Evolutionary conservation across 805 yeast genomes (phyloP).

Genomic region (Cyberlindnera meyerae): DNA sequence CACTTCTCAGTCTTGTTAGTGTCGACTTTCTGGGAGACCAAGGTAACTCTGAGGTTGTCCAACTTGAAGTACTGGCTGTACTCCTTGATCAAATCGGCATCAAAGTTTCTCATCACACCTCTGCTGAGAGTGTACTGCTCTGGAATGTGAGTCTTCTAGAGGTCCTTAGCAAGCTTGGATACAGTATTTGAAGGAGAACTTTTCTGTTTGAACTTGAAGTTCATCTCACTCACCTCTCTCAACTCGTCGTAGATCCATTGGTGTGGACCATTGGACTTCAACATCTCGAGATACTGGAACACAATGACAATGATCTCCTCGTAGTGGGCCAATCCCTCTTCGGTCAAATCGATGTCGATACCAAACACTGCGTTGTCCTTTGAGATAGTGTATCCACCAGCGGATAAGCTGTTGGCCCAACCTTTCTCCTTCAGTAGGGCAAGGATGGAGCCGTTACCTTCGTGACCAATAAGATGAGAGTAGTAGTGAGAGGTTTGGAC

Average conservation of each 20-base stretch:
- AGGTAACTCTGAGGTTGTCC: constrained; percentile 53
- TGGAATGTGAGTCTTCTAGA: constrained; percentile 61
- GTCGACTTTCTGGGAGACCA: constrained; percentile 49
- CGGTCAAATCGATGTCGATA: constrained; percentile 73
- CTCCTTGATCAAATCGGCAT: constrained; percentile 46
- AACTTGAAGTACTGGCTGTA: constrained; percentile 47
- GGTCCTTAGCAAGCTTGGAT: constrained; percentile 54
- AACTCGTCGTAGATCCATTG: constrained; percentile 80
- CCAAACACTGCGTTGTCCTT: constrained; percentile 63
- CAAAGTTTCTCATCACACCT: constrained; percentile 52
- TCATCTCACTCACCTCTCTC: constrained; percentile 57
- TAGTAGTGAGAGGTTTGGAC: constrained; percentile 65
- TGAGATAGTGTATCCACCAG: constrained; percentile 65
- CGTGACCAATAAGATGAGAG: constrained; percentile 89
- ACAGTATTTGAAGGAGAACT: constrained; percentile 66
- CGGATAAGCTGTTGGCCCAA: constrained; percentile 75
- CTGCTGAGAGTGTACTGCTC: constrained; percentile 56
- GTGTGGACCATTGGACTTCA: constrained; percentile 56
- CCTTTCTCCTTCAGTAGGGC: constrained; percentile 63
- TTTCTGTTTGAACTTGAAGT: constrained; percentile 80
- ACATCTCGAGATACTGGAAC: constrained; percentile 71
- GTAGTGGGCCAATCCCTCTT: constrained; percentile 62
- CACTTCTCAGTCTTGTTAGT: constrained; percentile 63
- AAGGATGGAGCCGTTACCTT: constrained; percentile 80
- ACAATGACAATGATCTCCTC: constrained; percentile 50